phyloP scores from a whole-genome alignment of 208 protist species.

The Tritrichomonas foetus region DNA sequence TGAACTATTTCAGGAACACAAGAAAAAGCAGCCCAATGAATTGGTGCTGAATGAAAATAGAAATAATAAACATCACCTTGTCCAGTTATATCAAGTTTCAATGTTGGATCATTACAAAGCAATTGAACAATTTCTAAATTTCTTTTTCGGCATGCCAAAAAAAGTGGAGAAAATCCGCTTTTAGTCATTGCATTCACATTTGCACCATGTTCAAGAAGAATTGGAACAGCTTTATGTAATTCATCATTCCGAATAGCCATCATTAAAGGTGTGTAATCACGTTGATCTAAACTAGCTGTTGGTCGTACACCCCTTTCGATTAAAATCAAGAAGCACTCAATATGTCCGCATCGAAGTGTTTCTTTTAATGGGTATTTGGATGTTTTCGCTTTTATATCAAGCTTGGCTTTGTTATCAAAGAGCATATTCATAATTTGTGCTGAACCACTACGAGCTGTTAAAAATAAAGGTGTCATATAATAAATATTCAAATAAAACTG shows the following conservation, averaged over 20 bases:
- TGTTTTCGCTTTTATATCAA: background rate
- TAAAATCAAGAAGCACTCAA: background rate
- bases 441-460: background rate
- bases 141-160: background rate
- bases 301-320: background rate
- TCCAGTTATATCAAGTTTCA: background rate
- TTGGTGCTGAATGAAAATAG: background rate
- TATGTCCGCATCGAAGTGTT: background rate
- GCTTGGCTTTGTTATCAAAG: background rate
- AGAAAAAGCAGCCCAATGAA: background rate
- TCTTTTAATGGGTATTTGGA: background rate
- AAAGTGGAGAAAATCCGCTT: background rate
- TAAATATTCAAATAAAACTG: background rate
- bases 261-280: background rate
- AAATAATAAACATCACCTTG: background rate
- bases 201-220: background rate
- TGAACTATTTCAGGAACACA: background rate
- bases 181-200: background rate
- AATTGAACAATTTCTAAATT: background rate
- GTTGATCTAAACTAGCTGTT: background rate
- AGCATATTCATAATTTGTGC: background rate
- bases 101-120: background rate
- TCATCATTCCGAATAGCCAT: background rate
- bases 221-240: background rate
- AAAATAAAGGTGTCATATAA: background rate